Percentiles rank a stretch among this genome's conserved stretches.
Conservation (phyloP, 192 early-diverging fungal genomes). For the Entophlyctis luteolus region DNA sequence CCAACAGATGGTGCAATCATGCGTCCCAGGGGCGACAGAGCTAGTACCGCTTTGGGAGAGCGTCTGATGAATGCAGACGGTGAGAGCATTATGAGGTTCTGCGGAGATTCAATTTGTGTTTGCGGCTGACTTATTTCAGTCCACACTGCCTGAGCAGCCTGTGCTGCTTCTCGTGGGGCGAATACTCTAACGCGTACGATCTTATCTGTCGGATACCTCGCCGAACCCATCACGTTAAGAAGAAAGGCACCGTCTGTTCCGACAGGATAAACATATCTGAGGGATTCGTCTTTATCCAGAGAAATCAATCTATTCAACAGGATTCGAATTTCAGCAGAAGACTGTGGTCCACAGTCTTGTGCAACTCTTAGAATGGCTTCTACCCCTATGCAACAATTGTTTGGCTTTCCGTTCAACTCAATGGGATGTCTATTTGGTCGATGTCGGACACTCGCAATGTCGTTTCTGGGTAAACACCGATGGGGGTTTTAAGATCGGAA, state of each 20-base stretch:
- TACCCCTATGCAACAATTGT: neutral
- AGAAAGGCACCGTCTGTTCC: neutral
- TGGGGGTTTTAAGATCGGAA: constrained; percentile 1
- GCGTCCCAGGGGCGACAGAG: too few relatives aligned
- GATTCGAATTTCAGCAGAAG: neutral
- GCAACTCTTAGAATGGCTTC: neutral
- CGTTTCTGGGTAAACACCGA: constrained; percentile 3
- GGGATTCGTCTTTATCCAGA: neutral
- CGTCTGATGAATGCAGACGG: too few relatives aligned
- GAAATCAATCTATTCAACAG: neutral
- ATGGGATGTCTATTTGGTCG: neutral
- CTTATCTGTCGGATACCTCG: too few relatives aligned
- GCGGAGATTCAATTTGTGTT: too few relatives aligned
- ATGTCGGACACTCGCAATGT: constrained; percentile 9
- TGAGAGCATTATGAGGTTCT: too few relatives aligned
- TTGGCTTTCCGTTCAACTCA: neutral
- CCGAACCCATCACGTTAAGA: too few relatives aligned
- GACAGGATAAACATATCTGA: neutral
- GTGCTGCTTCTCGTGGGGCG: too few relatives aligned
- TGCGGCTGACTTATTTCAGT: too few relatives aligned
- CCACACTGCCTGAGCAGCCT: too few relatives aligned
- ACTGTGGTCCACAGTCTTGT: neutral
- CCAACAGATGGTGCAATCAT: too few relatives aligned
- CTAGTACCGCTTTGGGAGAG: too few relatives aligned
- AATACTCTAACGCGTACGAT: too few relatives aligned